Evolutionary conservation across 176 grass and related monocot species (phyloP), one percentile per base, ranked within the genome.

Genomic region (Tillandsia leiboldiana): DNA sequence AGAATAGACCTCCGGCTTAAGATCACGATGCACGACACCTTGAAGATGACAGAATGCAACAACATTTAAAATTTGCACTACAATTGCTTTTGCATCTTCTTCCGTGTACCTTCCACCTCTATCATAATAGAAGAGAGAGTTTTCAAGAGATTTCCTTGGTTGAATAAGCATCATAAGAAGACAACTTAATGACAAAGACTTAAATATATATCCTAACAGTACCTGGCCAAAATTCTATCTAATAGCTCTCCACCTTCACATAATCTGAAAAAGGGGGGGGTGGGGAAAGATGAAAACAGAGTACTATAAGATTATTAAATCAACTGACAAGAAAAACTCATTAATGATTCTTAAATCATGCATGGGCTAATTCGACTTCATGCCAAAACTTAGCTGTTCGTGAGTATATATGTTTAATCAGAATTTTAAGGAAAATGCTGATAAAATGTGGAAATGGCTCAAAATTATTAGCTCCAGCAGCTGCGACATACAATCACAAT

Each of bases 41-140:
- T 99, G 94, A 83, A 99, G 89, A 93, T 99, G 94, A 81, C 94
- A 99, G 75, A 90, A 99, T 53, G 90, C 80, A 70, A 99, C 87
- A 26, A 99, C 82, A 18, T 81, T 88, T 78, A 99, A 79, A 84
- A 99, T 99, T 78, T 99, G 94, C 84, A 99, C 82, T 61, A 99
- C 72, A 3, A 99, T 93, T 5, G 82, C 78, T 99, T 99, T 99
- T 74, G 94, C 87, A 51, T 99, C 90, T 85, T 99, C 90, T 84
- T 99, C 94, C 12, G 84, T 90, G 79, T 93, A 99, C 69, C 94
- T 90, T 80, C 94, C 94, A 63, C 94, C 94, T 84, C 94, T 93
- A 82, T 71, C 89, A 87, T 59, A 90, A 48, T 85, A 73, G 51
- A 87, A 64, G n/a, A 20, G 56, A 61, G 3, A 75, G 24, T 65